Base-by-base conservation (phyloP, 805 yeast species). In the Pichia occidentalis region DNA sequence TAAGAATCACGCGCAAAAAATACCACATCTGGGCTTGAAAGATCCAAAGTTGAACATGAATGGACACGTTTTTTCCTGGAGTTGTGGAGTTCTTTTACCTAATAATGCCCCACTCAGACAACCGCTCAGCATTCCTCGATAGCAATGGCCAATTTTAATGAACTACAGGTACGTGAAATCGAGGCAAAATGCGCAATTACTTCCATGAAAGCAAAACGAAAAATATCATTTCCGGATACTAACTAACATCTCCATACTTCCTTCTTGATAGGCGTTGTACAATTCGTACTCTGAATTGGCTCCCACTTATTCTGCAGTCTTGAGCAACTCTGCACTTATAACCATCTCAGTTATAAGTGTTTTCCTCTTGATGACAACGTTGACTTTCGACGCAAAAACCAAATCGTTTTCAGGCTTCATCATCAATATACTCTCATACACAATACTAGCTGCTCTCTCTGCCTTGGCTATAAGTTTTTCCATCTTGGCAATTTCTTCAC, bases 401-500 rank as follows among this genome's bases (percentile, higher is more conserved):
- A 24, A 23, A 4, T 32, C 32, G 19, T 11, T 29, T 12, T 25
- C 26, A 2, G 12, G 28, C 2, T 29, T 31, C 4, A 24, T 42
- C 1, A 14, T 24, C 10, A 43, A 42, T 18, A 18, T 40, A 4
- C n/a, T 39, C 2, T 7, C 17, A 8, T 56, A 56, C 29, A 21
- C 40, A 4, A 5, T 48, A 6, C 18, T 50, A 8, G 54, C 60
- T 4, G 32, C 36, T 1, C 16, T 49, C 14, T 46, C 53, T 1
- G 40, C 60, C 1, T 28, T 56, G 13, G 40, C 52, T 1, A 37
- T 50, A 13, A 57, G 54, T 2, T 59, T 59, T 40, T 58, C 64
- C 3, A 40, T 50, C 7, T 32, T 57, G 18, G 57, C 55, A 14
- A 36, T 57, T 10, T 48, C 63, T 20, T 57, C 60, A 10, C 42